Evolutionary conservation across 768 basidiomycete genomes (phyloP), one percentile per base, ranked within the genome.

Genomic region (Postia placenta): DNA sequence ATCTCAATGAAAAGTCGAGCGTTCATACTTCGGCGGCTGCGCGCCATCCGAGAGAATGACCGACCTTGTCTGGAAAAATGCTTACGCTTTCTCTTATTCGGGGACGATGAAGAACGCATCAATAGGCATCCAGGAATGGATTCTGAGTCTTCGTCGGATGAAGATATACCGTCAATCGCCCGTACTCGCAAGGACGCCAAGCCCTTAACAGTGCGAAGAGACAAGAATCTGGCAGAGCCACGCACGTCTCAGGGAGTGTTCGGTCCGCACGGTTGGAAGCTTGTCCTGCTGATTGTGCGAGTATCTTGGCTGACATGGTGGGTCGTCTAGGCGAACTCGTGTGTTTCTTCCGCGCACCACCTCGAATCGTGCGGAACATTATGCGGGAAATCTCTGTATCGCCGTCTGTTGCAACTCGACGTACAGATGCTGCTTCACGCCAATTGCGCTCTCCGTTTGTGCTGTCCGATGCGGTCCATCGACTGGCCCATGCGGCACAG

Each of bases 201-300:
- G 0, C 72, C 79, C 28, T 72, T 79, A 0, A 56, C 85, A 1
- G 57, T 86, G 52, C 71, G 81, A 43, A 80, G 74, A 43, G 75
- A 82, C 56, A 87, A 90, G 66, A 91, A 91, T 61, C 64, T 92
- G 5, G 84, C 87, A 0, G 90, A 92, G 63, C 85, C 91, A 1
- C 71, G 88, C 52, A 90, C 87, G 0, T 91, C 88, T 1, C 92
- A 93, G 59, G 92, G 89, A 2, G 78, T 83, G 0, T 95, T 94
- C 70, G 88, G 92, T 1, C 87, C 88, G 0, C 90, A 91, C 60
- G 93, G 92, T 91, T 50, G 40, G 72, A 35, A 30, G 17, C 9
- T 25, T 25, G 5, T 23, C 19, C 4, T 3, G 28, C 15, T 48
- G 12, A 17, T 4, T 37, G n/a, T 22, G 23, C 23, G 39, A 26